Percentiles rank a stretch among this genome's conserved stretches.
Conservation (phyloP, 257 asterid genomes). For the Plantago elongata region DNA sequence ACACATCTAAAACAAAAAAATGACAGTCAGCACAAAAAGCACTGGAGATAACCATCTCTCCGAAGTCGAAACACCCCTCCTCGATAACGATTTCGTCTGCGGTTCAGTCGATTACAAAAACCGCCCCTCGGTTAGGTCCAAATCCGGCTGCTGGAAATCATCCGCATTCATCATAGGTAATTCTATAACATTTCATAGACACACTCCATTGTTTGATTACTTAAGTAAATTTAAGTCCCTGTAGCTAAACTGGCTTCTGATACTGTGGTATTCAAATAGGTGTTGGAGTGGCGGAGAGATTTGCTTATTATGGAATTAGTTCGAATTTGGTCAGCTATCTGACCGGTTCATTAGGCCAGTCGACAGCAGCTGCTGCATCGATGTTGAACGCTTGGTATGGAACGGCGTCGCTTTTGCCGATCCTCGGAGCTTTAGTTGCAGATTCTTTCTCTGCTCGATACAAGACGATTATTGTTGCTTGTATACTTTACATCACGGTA, state of each 20-base stretch:
- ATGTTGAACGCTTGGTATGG: constrained; percentile 30
- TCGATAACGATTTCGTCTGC: constrained; percentile 13
- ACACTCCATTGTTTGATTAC: background rate
- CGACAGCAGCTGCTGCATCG: constrained; percentile 28
- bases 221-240: no score
- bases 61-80: constrained; percentile 3
- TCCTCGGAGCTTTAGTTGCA: constrained; percentile 32
- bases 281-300: constrained; percentile 26
- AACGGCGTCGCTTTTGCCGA: constrained; percentile 24
- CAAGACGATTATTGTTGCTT: constrained; percentile 22
- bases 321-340: constrained; percentile 30
- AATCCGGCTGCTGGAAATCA: constrained; percentile 37
- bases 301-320: constrained; percentile 27
- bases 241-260: background rate
- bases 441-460: constrained; percentile 30
- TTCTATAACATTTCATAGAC: background rate
- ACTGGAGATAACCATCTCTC: background rate
- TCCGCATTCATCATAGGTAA: constrained; percentile 36
- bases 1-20: background rate
- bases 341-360: constrained; percentile 31
- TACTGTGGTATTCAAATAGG: constrained; percentile 4
- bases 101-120: constrained; percentile 25
- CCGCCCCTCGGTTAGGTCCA: constrained; percentile 21
- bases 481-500: constrained; percentile 23
- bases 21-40: constrained; percentile 3